Evolutionary conservation across 2,329 filamentous ascomycete species (phyloP).

Genomic region (Sarocladium brachiariae): DNA sequence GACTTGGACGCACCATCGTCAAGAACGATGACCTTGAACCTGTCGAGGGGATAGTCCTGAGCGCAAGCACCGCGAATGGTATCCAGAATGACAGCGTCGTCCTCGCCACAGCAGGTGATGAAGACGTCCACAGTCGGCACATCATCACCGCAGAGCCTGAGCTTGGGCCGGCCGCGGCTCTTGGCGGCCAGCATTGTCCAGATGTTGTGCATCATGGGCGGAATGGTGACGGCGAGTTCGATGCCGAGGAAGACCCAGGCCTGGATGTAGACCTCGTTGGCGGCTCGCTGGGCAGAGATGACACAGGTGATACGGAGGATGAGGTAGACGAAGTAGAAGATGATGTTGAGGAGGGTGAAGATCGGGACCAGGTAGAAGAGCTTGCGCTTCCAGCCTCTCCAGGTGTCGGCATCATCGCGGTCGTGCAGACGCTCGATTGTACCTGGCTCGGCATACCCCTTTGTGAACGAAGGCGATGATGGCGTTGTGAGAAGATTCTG

Average conservation of each 20-base stretch:
- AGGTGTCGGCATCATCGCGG: slow-evolving; percentile 36
- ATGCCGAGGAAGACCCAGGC: slow-evolving; percentile 53
- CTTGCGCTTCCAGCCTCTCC: slow-evolving; percentile 36
- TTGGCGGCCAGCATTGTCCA: slow-evolving; percentile 53
- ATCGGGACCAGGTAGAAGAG: slow-evolving; percentile 31
- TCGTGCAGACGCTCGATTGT: slow-evolving; percentile 33
- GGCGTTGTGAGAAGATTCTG: slow-evolving; percentile 25
- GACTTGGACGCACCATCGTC: slow-evolving; percentile 45
- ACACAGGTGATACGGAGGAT: slow-evolving; percentile 45
- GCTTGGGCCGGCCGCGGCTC: slow-evolving; percentile 44
- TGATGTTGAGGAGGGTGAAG: slow-evolving; percentile 33
- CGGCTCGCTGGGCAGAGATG: slow-evolving; percentile 39
- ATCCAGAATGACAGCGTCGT: slow-evolving; percentile 48
- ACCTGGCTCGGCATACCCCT: slow-evolving; percentile 20
- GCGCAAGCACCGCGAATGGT: slow-evolving; percentile 48
- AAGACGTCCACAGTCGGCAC: slow-evolving; percentile 51
- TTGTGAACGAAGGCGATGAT: slow-evolving; percentile 23
- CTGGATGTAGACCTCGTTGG: slow-evolving; percentile 33
- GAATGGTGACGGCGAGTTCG: slow-evolving; percentile 46
- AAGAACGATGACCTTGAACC: slow-evolving; percentile 47
- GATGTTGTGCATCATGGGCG: slow-evolving; percentile 48
- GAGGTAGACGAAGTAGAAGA: slow-evolving; percentile 43
- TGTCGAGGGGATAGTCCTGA: slow-evolving; percentile 46
- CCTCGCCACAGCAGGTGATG: slow-evolving; percentile 51
- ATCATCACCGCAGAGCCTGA: slow-evolving; percentile 41